Evolutionary conservation across 2,329 filamentous ascomycete genomes (phyloP).

Genomic region (Waltergamsia citrina): DNA sequence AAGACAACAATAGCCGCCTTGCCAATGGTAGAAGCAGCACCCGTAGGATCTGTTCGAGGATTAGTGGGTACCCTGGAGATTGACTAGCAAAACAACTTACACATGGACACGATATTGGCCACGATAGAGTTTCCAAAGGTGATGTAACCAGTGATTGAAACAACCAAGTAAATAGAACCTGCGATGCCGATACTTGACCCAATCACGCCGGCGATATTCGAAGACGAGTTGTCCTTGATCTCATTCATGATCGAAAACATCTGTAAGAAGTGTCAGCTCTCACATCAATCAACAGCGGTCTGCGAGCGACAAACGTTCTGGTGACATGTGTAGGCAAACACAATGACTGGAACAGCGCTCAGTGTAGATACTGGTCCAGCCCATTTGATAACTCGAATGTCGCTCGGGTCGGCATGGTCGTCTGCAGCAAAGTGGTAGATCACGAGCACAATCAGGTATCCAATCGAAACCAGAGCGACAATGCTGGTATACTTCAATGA

Average conservation of each 20-base stretch:
- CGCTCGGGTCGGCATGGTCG: slow-evolving; percentile 61
- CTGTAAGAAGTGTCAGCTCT: slow-evolving; percentile 33
- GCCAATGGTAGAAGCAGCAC: slow-evolving; percentile 76
- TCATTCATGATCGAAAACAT: slow-evolving; percentile 99
- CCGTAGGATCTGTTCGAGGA: slow-evolving; percentile 26
- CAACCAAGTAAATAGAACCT: slow-evolving; percentile 78
- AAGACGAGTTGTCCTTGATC: slow-evolving; percentile 73
- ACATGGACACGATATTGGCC: slow-evolving; percentile 93
- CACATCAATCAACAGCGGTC: not conserved
- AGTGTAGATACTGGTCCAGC: slow-evolving; percentile 69
- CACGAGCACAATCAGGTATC: slow-evolving; percentile 86
- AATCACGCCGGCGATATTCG: slow-evolving; percentile 67
- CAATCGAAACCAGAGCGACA: slow-evolving; percentile 83
- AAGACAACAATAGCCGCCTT: slow-evolving; percentile 92
- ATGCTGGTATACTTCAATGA: slow-evolving; percentile 97
- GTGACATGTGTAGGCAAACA: slow-evolving; percentile 99
- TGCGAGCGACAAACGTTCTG: slow-evolving; percentile 62
- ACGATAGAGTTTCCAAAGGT: slow-evolving; percentile 86
- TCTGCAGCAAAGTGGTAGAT: slow-evolving; percentile 87
- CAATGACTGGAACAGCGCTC: slow-evolving; percentile 84
- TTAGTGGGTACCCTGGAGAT: not conserved
- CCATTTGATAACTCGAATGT: slow-evolving; percentile 70
- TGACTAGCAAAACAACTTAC: slow-evolving; percentile 34
- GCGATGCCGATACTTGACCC: slow-evolving; percentile 78
- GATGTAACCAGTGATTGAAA: slow-evolving; percentile 90